Base-by-base conservation (phyloP, 306 rosid species). In the Cyamopsis tetragonoloba region DNA sequence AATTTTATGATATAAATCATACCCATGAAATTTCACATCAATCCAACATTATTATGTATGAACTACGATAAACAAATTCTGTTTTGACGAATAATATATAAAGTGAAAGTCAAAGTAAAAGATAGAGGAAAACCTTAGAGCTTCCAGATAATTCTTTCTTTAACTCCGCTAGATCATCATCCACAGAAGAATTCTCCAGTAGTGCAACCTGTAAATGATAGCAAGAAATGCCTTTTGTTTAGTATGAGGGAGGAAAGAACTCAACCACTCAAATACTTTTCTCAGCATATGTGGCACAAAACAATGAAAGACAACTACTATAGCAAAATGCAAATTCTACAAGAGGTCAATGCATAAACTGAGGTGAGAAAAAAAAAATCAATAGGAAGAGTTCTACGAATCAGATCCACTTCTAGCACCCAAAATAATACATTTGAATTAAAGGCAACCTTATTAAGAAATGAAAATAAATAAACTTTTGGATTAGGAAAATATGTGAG, bases 121-220 rank as follows among this genome's bases (percentile, higher is more conserved):
- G 30, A 24, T 38, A 38, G 30, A 24, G 34, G 31, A 17, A 32
- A 6, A 87, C 93, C 89, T 77, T 82, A 22, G 87, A 75, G 85
- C 83, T 78, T 39, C 83, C 83, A 31, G 80, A 82, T 48, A 71
- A 7, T 58, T 71, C 76, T 71, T 58, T 82, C 76, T 82, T 84
- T 78, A 87, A 74, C 66, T 48, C 54, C 13, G 81, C 82, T 41
- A 87, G 80, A 73, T 87, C 92, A 43, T 87, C 92, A 4, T 87
- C 89, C 5, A 87, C 84, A 1, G 89, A 87, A 38, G 89, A 71
- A 66, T 85, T 70, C 82, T 83, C 91, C 32, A 86, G 69, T 81
- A 86, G 20, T 37, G 91, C 91, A 80, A 86, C 82, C 91, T 86
- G 83, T 70, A 59, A 80, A 49, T 2, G 32, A 13, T 24, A 61